These are phyloP conservation scores for Mesotaenium endlicherianum DNA, from an alignment of 139 green algal species.

Conservation along the genomic window DNA sequence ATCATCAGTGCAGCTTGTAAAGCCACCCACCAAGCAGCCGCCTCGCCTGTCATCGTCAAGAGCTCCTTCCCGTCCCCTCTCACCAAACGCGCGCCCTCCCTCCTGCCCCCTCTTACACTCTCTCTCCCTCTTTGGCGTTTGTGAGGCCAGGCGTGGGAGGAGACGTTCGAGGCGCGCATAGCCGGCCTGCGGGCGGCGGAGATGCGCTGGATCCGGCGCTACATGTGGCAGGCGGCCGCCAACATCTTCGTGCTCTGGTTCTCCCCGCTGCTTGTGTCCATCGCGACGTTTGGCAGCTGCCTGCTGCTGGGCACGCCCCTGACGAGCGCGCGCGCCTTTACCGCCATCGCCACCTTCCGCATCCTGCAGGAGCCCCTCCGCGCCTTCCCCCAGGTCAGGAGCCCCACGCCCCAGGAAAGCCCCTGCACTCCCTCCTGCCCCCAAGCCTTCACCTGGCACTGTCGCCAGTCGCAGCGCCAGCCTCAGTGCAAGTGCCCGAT, in stretches of 20 bases:
- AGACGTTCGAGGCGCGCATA: background rate
- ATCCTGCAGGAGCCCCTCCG: conserved; percentile 38
- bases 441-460: no score
- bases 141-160: conserved; percentile 6
- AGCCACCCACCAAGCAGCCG: background rate
- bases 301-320: background rate
- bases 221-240: conserved; percentile 7
- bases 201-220: background rate
- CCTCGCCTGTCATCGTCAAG: background rate
- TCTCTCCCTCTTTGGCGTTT: background rate
- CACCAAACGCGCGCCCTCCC: background rate
- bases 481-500: no score
- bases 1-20: no score
- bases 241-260: conserved; percentile 50
- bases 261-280: conserved; percentile 29
- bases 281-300: conserved; percentile 21
- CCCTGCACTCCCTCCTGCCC: background rate
- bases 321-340: conserved; percentile 17
- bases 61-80: background rate
- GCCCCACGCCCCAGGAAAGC: background rate
- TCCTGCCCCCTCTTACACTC: background rate
- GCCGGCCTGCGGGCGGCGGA: background rate
- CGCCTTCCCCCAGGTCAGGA: conserved; percentile 12
- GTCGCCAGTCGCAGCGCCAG: background rate
- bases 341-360: conserved; percentile 40